phyloP scores from a whole-genome alignment of 2,329 filamentous ascomycete species.

The Mycocentrospora acerina region DNA sequence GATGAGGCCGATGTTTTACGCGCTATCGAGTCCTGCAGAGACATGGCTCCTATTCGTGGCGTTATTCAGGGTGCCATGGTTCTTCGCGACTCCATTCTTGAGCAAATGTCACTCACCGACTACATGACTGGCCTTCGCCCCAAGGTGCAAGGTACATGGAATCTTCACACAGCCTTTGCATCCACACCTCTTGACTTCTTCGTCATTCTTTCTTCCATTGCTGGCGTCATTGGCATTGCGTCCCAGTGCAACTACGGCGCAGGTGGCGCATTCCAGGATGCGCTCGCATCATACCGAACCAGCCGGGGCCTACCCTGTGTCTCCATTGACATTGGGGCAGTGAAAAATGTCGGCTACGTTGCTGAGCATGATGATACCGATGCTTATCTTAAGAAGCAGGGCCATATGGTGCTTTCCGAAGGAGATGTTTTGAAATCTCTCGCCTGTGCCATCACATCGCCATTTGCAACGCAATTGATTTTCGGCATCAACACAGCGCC shows the following conservation, averaged over 20 bases:
- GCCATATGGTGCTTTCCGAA: conserved; percentile 3
- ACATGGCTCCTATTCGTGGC: conserved; percentile 27
- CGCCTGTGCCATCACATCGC: conserved; percentile 4
- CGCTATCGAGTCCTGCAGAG: not conserved
- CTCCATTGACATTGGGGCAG: conserved; percentile 31
- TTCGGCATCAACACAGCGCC: conserved; percentile 5
- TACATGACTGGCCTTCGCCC: conserved; percentile 12
- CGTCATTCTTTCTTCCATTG: conserved; percentile 20
- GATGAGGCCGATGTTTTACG: not conserved
- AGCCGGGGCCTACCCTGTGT: conserved; percentile 35
- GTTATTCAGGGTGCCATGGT: conserved; percentile 34
- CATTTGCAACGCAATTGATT: conserved; percentile 3
- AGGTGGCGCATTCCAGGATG: conserved; percentile 23
- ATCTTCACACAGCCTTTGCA: conserved; percentile 17
- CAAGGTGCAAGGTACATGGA: conserved; percentile 40
- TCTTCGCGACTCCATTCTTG: conserved; percentile 13
- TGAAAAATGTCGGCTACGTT: conserved; percentile 8
- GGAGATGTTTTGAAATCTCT: conserved; percentile 2
- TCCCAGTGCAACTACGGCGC: conserved; percentile 24
- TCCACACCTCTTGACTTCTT: conserved; percentile 24
- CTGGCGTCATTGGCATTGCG: conserved; percentile 18
- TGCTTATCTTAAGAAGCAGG: not conserved
- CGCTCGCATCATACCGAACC: conserved; percentile 17
- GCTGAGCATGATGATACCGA: conserved; percentile 8
- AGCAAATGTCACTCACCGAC: conserved; percentile 13